Base-by-base conservation (phyloP, 169 alveolate species). In the Plasmodium sp. region DNA sequence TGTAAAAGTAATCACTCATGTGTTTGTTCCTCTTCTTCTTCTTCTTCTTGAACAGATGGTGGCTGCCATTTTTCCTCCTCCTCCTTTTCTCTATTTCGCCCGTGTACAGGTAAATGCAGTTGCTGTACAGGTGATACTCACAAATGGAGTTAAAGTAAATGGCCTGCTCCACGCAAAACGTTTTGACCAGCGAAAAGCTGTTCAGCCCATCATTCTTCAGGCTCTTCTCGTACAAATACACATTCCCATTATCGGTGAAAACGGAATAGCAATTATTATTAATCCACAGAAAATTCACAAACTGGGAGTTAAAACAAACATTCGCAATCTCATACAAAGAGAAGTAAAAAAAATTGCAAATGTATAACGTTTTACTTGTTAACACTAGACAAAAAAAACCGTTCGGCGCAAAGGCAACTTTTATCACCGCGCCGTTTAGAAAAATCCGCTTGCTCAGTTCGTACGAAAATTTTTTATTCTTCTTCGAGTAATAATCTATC, bases 361-460 rank as follows among this genome's bases (percentile, higher is more conserved):
- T 73, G 81, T 88, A 88, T 33, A 88, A 79, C 39, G 94, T 62
- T 79, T 67, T 79, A 58, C 90, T 88, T 56, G 94, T 88, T 88
- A 88, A 79, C 81, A 88, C 73, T 88, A 88, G 48, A 88, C 94
- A 88, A 88, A 79, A 88, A 88, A 88, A 88, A 77, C 86, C 94
- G 73, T 88, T 88, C 31, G 94, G 86, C 1, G 94, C 94, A 41
- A 88, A 88, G 2, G 73, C 39, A 56, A 88, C 82, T 67, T 88
- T 88, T 41, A 88, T 88, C 72, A 88, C 90, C 22, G 90, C 81
- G 33, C 94, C 94, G 31, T 88, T 88, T 79, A 88, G 56, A 88
- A 34, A 88, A 39, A 88, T 48, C 71, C 94, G 56, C 48, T 88
- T 88, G 73, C 84, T 79, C 51, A 88, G 48, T 88, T 88, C 94